phyloP scores from a whole-genome alignment of 805 yeast species.

The Ogataea degrootiae region DNA sequence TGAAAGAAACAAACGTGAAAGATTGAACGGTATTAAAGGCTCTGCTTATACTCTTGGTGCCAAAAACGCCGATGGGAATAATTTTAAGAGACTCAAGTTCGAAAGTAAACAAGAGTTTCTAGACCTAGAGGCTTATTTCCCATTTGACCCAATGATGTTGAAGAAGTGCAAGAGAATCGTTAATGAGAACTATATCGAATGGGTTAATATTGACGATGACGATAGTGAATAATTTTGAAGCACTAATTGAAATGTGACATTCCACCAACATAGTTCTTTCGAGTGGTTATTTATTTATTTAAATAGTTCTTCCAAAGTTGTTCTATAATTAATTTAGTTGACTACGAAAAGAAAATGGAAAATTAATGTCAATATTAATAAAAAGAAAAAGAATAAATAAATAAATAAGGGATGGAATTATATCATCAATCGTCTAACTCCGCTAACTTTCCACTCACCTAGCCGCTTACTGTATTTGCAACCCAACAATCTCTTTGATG shows the following conservation, averaged over 20 bases:
- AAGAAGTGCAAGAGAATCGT: constrained; percentile 54
- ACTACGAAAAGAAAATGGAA: too few species aligned
- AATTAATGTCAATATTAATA: not conserved
- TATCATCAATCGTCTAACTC: constrained; percentile 69
- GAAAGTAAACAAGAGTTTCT: constrained; percentile 68
- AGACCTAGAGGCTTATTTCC: constrained; percentile 92
- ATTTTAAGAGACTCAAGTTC: constrained; percentile 8
- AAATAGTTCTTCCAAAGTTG: not conserved
- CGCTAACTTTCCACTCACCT: constrained; percentile 67
- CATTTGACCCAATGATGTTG: constrained; percentile 86
- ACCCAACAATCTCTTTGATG: constrained; percentile 66
- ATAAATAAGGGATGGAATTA: constrained; percentile 21
- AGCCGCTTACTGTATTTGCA: constrained; percentile 58
- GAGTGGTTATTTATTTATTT: too few species aligned
- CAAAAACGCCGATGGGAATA: not conserved
- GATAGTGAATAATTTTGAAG: constrained; percentile 15
- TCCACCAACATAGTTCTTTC: too few species aligned
- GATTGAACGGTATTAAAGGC: constrained; percentile 43
- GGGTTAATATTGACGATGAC: constrained; percentile 69
- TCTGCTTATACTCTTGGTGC: constrained; percentile 1
- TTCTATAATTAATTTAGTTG: not conserved
- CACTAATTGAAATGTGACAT: not conserved
- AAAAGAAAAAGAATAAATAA: not conserved
- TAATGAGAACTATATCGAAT: constrained; percentile 62
- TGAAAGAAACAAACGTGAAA: constrained; percentile 78